Evolutionary conservation across 345 rosid genomes (phyloP), one percentile per base, ranked within the genome.

Genomic region (Boechera stricta): DNA sequence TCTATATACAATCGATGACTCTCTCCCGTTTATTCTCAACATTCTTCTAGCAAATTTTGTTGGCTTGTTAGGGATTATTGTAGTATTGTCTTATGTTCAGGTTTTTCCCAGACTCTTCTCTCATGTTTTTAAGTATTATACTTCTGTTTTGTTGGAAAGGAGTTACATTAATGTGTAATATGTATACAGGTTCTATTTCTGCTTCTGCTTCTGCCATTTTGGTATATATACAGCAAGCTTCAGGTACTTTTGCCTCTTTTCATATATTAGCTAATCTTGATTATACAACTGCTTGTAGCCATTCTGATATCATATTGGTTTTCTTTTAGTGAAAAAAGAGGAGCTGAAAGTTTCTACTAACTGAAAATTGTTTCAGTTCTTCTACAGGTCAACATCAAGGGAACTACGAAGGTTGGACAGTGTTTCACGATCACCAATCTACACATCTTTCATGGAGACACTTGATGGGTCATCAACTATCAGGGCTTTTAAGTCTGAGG

Each of bases 331-430:
- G 36, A 62, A 35, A 6, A 12, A 38, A 31, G 29, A 66, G 38
- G 51, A 64, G 18, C 28, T 57, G 7, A 48, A 44, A 63, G 21
- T 75, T 69, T 69, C 33, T 59, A 51, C 71, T 80, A 39, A 86
- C 21, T 73, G 67, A 54, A 80, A 57, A 21, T 68, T 83, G 79
- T 84, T 77, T 59, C 88, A 94, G 98, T 86, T 86, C 82, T 91
- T 94, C 84, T 91, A 94, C 83, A 91, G 97, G 84, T 91, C 98
- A 71, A 91, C 97, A 74, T 90, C 97, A 59, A 88, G 98, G 86
- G 98, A 91, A 74, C 75, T 94, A 78, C 84, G 97, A 71, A 87
- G 98, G 84, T 78, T 94, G 67, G 98, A 91, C 80, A 90, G 97
- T 83, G 92, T 94, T 80, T 84, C 97, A 74, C 92, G 95, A 54